Evolutionary conservation across 1,139 yeast species (phyloP).

Genomic region (Suhomyces terraborum): DNA sequence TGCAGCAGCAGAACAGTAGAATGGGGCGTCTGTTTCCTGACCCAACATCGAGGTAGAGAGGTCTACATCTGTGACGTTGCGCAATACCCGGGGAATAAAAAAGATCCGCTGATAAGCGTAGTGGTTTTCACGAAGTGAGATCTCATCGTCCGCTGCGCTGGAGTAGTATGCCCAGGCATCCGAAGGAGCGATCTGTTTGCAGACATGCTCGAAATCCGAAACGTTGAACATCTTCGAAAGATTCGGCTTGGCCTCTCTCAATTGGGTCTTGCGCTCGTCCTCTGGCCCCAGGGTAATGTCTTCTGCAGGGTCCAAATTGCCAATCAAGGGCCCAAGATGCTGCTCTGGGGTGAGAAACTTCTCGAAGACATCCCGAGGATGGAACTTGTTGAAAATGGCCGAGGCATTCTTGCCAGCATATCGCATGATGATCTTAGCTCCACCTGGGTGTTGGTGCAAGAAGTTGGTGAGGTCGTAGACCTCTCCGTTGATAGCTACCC

Average conservation of each 20-base stretch:
- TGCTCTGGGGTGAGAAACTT: constrained; percentile 39
- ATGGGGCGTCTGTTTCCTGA: constrained; percentile 50
- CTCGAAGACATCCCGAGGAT: constrained; percentile 74
- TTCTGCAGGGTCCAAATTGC: constrained; percentile 14
- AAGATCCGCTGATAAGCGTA: constrained; percentile 82
- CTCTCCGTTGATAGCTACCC: constrained; percentile 56
- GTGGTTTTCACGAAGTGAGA: constrained; percentile 86
- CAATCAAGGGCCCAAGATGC: constrained; percentile 30
- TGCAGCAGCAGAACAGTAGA: constrained; percentile 80
- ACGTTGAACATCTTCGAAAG: constrained; percentile 28
- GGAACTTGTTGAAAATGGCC: constrained; percentile 72
- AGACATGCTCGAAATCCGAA: constrained; percentile 67
- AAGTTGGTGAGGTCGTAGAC: constrained; percentile 55
- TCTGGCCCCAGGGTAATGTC: constrained; percentile 24
- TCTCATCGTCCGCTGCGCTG: constrained; percentile 90
- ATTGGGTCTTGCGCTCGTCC: constrained; percentile 28
- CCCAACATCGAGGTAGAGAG: constrained; percentile 46
- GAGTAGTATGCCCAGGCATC: constrained; percentile 93
- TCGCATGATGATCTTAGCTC: constrained; percentile 50
- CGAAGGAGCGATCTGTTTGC: constrained; percentile 69
- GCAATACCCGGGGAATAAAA: constrained; percentile 81
- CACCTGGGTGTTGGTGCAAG: constrained; percentile 57
- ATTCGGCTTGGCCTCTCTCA: constrained; percentile 32
- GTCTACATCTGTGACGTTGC: constrained; percentile 60
- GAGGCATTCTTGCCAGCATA: constrained; percentile 63